Conservation (phyloP, 1,139 yeast species). For the Lodderomyces jiufengensis region DNA sequence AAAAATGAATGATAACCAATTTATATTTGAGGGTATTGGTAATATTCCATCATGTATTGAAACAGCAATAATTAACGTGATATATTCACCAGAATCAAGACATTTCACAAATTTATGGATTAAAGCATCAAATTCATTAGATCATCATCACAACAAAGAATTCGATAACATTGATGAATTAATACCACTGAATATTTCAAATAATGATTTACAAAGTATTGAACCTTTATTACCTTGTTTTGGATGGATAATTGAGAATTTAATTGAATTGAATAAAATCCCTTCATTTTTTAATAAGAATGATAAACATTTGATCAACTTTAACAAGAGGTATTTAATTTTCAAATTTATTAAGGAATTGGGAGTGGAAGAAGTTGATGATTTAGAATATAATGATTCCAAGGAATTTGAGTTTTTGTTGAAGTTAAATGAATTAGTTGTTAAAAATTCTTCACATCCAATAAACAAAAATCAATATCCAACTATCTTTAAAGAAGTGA, state of each 20-base stretch:
- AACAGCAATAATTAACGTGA: conserved; percentile 70
- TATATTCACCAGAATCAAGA: conserved; percentile 79
- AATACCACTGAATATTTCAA: conserved; percentile 29
- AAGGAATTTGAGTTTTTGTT: conserved; percentile 46
- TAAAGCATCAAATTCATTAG: conserved; percentile 40
- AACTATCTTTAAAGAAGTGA: conserved; percentile 29
- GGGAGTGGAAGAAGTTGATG: conserved; percentile 35
- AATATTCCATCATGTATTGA: conserved; percentile 85
- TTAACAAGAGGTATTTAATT: conserved; percentile 42
- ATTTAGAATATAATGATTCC: conserved; percentile 29
- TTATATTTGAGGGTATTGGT: conserved; percentile 44
- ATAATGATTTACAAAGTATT: conserved; percentile 28
- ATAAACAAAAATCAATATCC: conserved; percentile 21
- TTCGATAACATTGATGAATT: conserved; percentile 34
- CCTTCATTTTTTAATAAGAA: conserved; percentile 26
- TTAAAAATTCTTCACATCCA: conserved; percentile 9
- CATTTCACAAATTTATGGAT: conserved; percentile 65
- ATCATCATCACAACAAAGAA: conserved; percentile 2
- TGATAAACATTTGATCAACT: conserved; percentile 26
- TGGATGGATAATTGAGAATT: conserved; percentile 57
- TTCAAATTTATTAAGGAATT: conserved; percentile 42
- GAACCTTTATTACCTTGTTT: conserved; percentile 69
- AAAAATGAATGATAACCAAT: conserved; percentile 67
- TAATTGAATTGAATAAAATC: conserved; percentile 34
- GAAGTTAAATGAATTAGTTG: conserved; percentile 37